Conservation (phyloP, 352 stramenopile species). For the Peronospora tabacina region DNA sequence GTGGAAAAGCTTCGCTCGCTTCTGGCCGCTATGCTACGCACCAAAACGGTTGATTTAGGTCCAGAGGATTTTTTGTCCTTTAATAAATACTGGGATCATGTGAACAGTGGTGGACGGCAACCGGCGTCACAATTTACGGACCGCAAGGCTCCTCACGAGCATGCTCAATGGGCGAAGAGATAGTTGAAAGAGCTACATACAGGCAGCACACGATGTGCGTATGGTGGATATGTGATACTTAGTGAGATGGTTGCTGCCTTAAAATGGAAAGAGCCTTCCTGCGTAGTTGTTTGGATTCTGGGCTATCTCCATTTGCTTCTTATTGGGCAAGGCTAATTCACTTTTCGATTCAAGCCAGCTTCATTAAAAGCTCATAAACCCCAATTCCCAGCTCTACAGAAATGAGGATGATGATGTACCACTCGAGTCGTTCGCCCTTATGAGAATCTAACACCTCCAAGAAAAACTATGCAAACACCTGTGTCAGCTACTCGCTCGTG, state of each 20-base stretch:
- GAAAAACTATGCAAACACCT: conserved; percentile 84
- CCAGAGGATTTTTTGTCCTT: conserved; percentile 73
- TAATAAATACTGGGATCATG: conserved; percentile 77
- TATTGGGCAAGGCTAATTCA: conserved; percentile 3
- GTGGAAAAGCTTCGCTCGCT: conserved; percentile 57
- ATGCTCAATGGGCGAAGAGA: conserved; percentile 67
- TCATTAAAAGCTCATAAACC: conserved; percentile 73
- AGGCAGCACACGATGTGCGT: conserved; percentile 3
- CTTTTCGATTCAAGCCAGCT: conserved; percentile 39
- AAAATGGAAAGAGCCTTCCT: conserved; percentile 13
- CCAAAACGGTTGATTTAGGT: conserved; percentile 62
- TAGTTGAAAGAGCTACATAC: conserved; percentile 19
- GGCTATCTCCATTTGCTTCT: not conserved
- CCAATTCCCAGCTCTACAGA: conserved; percentile 90
- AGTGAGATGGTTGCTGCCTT: not conserved
- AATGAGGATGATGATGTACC: conserved; percentile 98
- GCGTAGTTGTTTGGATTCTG: conserved; percentile 2
- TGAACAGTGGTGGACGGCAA: conserved; percentile 57
- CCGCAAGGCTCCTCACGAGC: conserved; percentile 78
- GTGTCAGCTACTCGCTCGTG: conserved; percentile 1
- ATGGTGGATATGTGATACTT: not conserved
- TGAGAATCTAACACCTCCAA: conserved; percentile 94
- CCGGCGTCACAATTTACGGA: conserved; percentile 70
- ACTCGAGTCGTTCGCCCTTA: conserved; percentile 92
- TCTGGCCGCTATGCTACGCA: conserved; percentile 70